These are phyloP conservation scores for Cyclotella baltica DNA, from an alignment of 108 stramenopile genomes.

Conservation along the genomic window DNA sequence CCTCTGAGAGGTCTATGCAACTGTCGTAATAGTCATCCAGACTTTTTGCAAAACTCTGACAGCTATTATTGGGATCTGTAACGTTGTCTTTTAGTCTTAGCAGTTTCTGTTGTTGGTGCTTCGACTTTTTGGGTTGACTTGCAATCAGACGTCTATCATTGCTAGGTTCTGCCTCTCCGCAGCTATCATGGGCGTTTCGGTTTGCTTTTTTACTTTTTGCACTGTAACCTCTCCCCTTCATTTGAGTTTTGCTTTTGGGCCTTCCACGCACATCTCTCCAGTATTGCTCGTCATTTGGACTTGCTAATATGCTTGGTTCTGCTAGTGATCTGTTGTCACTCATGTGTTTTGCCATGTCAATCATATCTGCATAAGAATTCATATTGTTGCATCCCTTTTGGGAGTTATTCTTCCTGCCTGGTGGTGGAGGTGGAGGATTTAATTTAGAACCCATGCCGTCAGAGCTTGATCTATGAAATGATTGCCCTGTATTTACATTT, in stretches of 20 bases:
- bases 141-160: neutral
- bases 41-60: too few species aligned
- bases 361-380: constrained; percentile 6
- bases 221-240: neutral
- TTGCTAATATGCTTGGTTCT: neutral
- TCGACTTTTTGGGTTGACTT: too few species aligned
- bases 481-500: neutral
- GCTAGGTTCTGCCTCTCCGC: too few species aligned
- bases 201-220: neutral
- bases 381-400: neutral
- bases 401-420: neutral
- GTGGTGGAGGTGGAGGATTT: neutral
- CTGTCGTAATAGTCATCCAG: constrained; percentile 3
- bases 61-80: too few species aligned
- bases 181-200: constrained; percentile 7
- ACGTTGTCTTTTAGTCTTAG: too few species aligned
- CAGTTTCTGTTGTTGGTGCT: too few species aligned
- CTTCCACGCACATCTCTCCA: neutral
- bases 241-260: neutral
- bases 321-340: neutral
- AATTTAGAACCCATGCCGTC: constrained; percentile 3
- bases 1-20: neutral
- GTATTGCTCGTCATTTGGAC: neutral
- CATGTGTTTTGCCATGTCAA: constrained; percentile 1
- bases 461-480: neutral